phyloP scores from a whole-genome alignment of 1,284 basidiomycete species.

The Irpex rosettiformis region DNA sequence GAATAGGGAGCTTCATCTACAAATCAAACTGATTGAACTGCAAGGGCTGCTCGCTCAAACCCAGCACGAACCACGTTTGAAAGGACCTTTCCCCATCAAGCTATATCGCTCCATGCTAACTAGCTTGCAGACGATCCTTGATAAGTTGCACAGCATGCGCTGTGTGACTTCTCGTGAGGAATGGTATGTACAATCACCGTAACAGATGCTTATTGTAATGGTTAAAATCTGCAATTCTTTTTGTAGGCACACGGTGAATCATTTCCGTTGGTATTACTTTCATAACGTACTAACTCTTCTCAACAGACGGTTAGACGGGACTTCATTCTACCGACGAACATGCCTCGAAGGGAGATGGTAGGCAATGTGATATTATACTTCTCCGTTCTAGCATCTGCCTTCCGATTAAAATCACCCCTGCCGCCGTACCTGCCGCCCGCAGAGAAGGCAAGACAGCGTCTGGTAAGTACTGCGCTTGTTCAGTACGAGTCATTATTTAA shows the following conservation, averaged over 20 bases:
- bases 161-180: conserved; percentile 92
- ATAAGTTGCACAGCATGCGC: conserved; percentile 90
- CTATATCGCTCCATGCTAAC: conserved; percentile 85
- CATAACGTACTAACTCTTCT: neutral
- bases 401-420: conserved; percentile 86
- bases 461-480: conserved; percentile 46
- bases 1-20: conserved; percentile 88
- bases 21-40: conserved; percentile 84
- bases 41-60: conserved; percentile 84
- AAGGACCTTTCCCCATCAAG: conserved; percentile 84
- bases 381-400: conserved; percentile 83
- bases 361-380: conserved; percentile 94
- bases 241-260: conserved; percentile 62
- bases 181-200: conserved; percentile 58
- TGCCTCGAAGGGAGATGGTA: conserved; percentile 85
- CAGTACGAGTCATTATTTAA: neutral
- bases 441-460: conserved; percentile 72
- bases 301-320: conserved; percentile 70
- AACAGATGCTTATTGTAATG: neutral
- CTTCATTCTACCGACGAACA: conserved; percentile 88
- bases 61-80: conserved; percentile 90
- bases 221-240: conserved; percentile 8
- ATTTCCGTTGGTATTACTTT: neutral
- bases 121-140: conserved; percentile 85
- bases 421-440: conserved; percentile 95